Conservation (phyloP, 2,329 filamentous ascomycete genomes). For the Didymella exigua region DNA sequence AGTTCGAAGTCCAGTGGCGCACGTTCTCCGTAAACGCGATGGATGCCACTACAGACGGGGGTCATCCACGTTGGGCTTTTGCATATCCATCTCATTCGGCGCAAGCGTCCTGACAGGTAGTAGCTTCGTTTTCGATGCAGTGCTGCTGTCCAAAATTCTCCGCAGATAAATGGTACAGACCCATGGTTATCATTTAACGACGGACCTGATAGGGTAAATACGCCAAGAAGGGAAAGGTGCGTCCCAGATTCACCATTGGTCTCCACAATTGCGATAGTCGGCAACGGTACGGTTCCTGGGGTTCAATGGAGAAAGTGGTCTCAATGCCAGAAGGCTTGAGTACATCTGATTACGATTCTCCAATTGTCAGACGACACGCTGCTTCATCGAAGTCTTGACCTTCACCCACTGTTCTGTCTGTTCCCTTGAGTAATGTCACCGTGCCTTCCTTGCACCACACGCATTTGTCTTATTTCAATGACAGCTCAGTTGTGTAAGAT, state of each 20-base stretch:
- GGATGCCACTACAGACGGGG: constrained; percentile 3
- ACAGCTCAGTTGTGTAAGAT: neutral
- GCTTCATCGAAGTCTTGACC: neutral
- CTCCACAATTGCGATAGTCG: constrained; percentile 17
- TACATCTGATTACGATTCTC: neutral
- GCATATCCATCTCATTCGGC: neutral
- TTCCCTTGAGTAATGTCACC: neutral
- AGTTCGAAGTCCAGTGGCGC: constrained; percentile 9
- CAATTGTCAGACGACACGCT: neutral
- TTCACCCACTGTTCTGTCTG: neutral
- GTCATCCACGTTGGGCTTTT: neutral
- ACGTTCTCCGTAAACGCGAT: constrained; percentile 1
- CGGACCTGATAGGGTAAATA: neutral
- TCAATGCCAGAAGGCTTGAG: constrained; percentile 7
- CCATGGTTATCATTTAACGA: constrained; percentile 1
- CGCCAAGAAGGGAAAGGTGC: constrained; percentile 6
- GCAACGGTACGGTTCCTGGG: neutral
- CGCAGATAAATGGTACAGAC: neutral
- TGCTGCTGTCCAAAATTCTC: neutral
- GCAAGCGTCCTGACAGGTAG: neutral
- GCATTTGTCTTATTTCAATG: neutral
- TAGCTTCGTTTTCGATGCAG: neutral
- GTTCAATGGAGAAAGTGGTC: neutral
- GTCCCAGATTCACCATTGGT: constrained; percentile 10
- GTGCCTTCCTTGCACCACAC: neutral